Evolutionary conservation across 2,329 filamentous ascomycete species (phyloP).

Genomic region (Aureobasidium sp.): DNA sequence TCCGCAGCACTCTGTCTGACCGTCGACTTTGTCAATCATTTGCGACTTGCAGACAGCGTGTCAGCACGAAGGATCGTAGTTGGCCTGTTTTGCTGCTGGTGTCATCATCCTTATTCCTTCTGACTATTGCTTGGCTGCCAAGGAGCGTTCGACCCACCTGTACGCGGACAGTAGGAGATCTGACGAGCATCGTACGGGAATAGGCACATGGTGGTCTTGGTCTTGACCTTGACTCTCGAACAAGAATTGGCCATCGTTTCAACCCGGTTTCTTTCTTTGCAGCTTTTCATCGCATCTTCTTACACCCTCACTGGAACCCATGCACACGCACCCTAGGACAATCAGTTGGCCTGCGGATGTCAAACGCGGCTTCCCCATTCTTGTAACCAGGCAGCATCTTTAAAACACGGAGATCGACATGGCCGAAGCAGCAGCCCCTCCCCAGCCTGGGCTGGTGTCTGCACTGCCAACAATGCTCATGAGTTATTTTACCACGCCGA

Average conservation of each 20-base stretch:
- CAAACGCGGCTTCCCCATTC: conserved; percentile 6
- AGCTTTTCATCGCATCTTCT: not conserved
- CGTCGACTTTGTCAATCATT: not conserved
- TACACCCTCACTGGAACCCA: not conserved
- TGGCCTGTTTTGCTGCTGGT: not conserved
- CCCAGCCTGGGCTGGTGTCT: conserved; percentile 10
- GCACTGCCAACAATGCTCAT: conserved; percentile 34
- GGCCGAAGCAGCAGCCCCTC: not conserved
- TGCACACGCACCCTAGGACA: not conserved
- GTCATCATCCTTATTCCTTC: conserved; percentile 5
- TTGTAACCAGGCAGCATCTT: not conserved
- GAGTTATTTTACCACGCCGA: conserved; percentile 7
- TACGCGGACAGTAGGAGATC: conserved; percentile 7
- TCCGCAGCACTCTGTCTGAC: conserved; percentile 5
- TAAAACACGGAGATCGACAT: conserved; percentile 2
- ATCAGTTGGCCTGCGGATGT: not conserved
- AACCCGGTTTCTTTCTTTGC: not conserved
- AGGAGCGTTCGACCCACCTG: conserved; percentile 10
- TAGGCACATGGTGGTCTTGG: conserved; percentile 5
- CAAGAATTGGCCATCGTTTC: conserved; percentile 6
- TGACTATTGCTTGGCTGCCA: conserved; percentile 11
- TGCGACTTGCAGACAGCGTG: not conserved
- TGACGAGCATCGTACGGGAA: conserved; percentile 7
- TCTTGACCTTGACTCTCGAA: not conserved
- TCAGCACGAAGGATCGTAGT: not conserved